Conservation (phyloP, 2,329 filamentous ascomycete species). For the Aureobasidium mangrovei region DNA sequence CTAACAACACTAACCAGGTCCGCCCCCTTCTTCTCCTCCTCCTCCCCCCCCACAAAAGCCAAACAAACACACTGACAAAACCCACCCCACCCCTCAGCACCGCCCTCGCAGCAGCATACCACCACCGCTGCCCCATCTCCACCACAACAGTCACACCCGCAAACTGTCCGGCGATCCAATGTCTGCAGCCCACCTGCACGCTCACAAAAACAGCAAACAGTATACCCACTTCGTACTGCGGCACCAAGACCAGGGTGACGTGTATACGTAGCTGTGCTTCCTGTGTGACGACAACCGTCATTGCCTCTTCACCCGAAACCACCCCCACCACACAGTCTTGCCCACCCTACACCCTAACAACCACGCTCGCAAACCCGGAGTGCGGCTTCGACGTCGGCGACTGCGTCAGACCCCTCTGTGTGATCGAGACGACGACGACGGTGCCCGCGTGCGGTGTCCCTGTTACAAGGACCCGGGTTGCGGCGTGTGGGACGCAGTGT, state of each 20-base stretch:
- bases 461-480: conserved; percentile 12
- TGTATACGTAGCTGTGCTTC: background rate
- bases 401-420: conserved; percentile 12
- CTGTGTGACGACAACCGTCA: background rate
- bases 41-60: no score
- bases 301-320: background rate
- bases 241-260: background rate
- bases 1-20: background rate
- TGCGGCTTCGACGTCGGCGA: conserved; percentile 5
- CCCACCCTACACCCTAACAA: conserved; percentile 10
- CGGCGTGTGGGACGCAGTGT: conserved; percentile 19
- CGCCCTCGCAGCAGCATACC: background rate
- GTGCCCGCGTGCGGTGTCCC: conserved; percentile 2
- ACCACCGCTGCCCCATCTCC: conserved; percentile 8
- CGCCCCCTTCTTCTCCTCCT: background rate
- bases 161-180: background rate
- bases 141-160: conserved; percentile 4
- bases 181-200: background rate
- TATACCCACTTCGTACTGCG: background rate
- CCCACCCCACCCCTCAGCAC: background rate
- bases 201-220: background rate
- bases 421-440: conserved; percentile 12
- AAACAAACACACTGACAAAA: background rate
- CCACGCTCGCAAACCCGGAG: background rate
- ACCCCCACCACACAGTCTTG: background rate